Base-by-base conservation (phyloP, 768 basidiomycete species). In the Terana coerulea region DNA sequence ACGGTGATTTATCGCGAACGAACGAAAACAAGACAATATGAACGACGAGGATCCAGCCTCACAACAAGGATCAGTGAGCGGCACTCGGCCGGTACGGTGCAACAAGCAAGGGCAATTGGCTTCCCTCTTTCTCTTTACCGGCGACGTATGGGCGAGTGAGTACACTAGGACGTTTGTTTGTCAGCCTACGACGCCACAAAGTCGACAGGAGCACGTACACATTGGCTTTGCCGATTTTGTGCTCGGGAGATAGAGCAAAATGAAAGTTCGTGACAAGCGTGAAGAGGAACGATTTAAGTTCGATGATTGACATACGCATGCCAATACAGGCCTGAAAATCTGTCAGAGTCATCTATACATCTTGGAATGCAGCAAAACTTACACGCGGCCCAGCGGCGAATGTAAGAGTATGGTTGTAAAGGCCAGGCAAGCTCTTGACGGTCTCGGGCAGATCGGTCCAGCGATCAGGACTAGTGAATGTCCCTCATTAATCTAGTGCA, bases 301-400 rank as follows among this genome's bases (percentile, higher is more conserved):
- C 89, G 48, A 91, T 87, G 63, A 91, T 69, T 5, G 90, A 88
- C 65, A 93, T 90, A 21, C 84, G 80, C 71, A 87, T 75, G 2
- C 90, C 90, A 43, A 91, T 86, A 62, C 91, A 92, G 1, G 88
- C 86, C 90, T 92, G 53, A 51, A 24, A 17, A 26, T 31, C 12
- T 53, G 17, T 43, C 41, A 47, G 45, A 28, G 19, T 43, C 22
- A n/a, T 10, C 17, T 9, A 7, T 9, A 34, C 37, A 52, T 21
- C 28, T 11, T 22, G 5, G 10, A 24, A 19, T 7, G 19, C n/a
- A 5, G 30, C 10, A 11, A 51, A 21, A 73, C 88, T 52, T 64
- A 88, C 90, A 43, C 90, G 76, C 41, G 89, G 89, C 17, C 90
- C 91, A 17, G 85, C 83, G 11, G 89, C 91, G 62, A 92, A 92